These are phyloP conservation scores for Saccharomycodes ludwigii DNA, from an alignment of 805 yeast genomes.

Conservation along the genomic window DNA sequence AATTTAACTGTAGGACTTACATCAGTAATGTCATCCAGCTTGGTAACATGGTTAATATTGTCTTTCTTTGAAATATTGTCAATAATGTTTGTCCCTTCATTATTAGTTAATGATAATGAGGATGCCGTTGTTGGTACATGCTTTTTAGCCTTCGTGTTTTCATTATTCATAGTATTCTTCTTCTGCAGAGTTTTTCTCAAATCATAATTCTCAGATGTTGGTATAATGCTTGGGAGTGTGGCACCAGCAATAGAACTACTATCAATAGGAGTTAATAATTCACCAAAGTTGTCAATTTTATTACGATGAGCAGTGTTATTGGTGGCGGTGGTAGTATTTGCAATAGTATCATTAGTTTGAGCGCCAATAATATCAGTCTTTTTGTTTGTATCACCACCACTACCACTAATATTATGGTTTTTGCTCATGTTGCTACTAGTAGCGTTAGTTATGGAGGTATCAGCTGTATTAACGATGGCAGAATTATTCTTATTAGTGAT, in stretches of 20 bases:
- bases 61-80: too few species aligned
- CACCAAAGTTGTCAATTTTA: too few species aligned
- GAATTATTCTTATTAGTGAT: background rate
- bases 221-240: conserved; percentile 21
- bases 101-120: too few species aligned
- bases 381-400: conserved; percentile 2
- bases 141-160: too few species aligned
- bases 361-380: background rate
- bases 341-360: too few species aligned
- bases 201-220: conserved; percentile 20
- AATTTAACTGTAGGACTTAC: too few species aligned
- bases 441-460: background rate
- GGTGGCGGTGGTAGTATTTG: background rate
- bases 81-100: too few species aligned
- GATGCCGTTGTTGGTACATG: too few species aligned
- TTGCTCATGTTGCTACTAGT: background rate
- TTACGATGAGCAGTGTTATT: background rate
- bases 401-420: background rate
- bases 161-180: too few species aligned
- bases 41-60: too few species aligned
- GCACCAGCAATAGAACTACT: conserved; percentile 20
- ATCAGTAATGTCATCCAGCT: too few species aligned
- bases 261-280: too few species aligned
- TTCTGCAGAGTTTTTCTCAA: conserved; percentile 7
- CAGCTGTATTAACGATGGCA: background rate